Evolutionary conservation across 331 rosid species (phyloP).

Genomic region (Cydonia oblonga): DNA sequence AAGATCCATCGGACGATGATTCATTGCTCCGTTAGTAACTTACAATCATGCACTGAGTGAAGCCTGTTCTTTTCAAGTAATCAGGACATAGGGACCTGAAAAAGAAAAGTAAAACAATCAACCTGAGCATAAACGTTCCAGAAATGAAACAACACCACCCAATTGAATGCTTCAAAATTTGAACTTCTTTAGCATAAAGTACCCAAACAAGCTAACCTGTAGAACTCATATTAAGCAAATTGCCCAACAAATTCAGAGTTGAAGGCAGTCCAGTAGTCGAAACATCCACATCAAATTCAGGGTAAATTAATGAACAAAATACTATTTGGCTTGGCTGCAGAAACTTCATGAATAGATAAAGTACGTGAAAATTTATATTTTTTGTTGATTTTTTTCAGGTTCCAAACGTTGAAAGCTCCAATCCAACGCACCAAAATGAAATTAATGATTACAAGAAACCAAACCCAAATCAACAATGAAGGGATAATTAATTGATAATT

Average conservation of each 20-base stretch:
- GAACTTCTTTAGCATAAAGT: background rate
- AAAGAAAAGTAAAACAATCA: background rate
- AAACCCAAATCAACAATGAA: background rate
- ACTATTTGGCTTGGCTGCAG: background rate
- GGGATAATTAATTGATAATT: background rate
- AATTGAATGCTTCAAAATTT: background rate
- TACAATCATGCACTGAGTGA: constrained; percentile 26
- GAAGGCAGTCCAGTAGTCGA: background rate
- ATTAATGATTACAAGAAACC: background rate
- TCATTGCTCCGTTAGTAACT: constrained; percentile 26
- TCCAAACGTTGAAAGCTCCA: constrained; percentile 6
- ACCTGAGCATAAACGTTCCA: background rate
- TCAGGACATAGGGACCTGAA: constrained; percentile 11
- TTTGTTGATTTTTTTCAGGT: background rate
- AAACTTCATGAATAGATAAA: background rate
- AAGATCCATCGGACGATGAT: constrained; percentile 34
- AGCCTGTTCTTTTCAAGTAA: constrained; percentile 9
- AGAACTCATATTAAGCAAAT: background rate
- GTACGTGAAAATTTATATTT: background rate
- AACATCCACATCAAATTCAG: background rate
- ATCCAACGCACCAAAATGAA: background rate
- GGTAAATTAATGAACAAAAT: background rate
- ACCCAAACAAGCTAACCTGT: background rate
- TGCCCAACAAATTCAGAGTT: background rate
- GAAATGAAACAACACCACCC: background rate